Base-by-base conservation (phyloP, 192 early-diverging fungal species). In the Phlyctochytrium planicorne region DNA sequence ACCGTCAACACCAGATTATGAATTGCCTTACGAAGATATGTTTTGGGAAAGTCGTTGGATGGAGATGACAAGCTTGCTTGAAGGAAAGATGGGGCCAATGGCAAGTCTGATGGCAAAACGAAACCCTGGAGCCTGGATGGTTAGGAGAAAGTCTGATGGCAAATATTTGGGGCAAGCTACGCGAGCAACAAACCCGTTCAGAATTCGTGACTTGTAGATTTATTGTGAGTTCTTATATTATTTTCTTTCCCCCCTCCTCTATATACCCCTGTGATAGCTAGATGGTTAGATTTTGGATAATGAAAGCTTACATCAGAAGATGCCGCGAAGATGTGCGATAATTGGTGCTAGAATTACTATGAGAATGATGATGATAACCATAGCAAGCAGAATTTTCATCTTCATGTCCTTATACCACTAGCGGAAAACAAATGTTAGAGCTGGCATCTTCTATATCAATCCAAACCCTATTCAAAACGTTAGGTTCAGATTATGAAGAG, bases 331-430 rank as follows among this genome's bases (percentile, higher is more conserved):
- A 27, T 34, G 23, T 64, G 69, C 76, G 3, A 69, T 73, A 23
- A 76, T 33, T 34, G 78, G 71, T 14, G 75, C 90, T 66, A 93
- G 89, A 70, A 95, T 79, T 36, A 75, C 53, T 55, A 79, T 75
- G 20, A 71, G 62, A 29, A 71, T 64, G 32, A 71, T 71, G 53
- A 91, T 68, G 25, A 94, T 77, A 59, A 91, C 87, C 34, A 86
- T 75, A 37, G 77, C 89, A 66, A 98, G 89, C 64, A 96, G 92
- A 64, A 96, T 81, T 80, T 88, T 95, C 81, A 93, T 87, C 80
- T 93, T 98, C 82, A 95, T 85, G 73, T 95, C 92, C 62, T 71
- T 37, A 25, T n/a, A 31, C 27, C 30, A 31, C 23, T 12, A 59
- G 56, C 30, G 56, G n/a, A n/a, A n/a, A n/a, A n/a, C n/a, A n/a